Evolutionary conservation across 2,329 filamentous ascomycete genomes (phyloP).

Genomic region (Lasiodiplodia sp.): DNA sequence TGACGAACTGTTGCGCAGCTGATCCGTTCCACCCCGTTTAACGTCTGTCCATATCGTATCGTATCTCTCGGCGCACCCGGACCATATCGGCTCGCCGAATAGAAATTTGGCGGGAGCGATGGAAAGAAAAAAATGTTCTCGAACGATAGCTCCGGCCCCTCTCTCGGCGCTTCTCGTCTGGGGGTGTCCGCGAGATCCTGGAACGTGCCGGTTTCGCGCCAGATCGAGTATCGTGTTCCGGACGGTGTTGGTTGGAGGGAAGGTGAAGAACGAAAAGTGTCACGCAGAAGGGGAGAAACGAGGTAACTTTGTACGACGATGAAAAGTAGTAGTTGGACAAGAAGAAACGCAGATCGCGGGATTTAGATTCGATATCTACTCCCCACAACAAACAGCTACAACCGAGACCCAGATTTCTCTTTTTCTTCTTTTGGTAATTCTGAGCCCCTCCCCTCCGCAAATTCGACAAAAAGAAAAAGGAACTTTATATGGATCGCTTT

Average conservation of each 20-base stretch:
- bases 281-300: too few species aligned
- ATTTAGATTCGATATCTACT: slow-evolving; percentile 20
- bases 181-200: too few species aligned
- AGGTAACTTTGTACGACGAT: too few species aligned
- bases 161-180: not conserved
- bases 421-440: not conserved
- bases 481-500: not conserved
- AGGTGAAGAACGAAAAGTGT: too few species aligned
- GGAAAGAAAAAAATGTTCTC: not conserved
- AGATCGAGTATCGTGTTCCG: too few species aligned
- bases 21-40: not conserved
- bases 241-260: too few species aligned
- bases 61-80: not conserved
- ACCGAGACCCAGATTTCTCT: not conserved
- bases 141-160: not conserved
- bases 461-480: not conserved
- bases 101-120: too few species aligned
- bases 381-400: not conserved
- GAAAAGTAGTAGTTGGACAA: not conserved
- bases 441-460: not conserved
- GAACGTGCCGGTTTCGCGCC: too few species aligned
- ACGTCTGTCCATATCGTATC: not conserved
- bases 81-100: not conserved
- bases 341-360: slow-evolving; percentile 2
- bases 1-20: not conserved